Evolutionary conservation across 192 early-diverging fungal species (phyloP).

Genomic region (Coemansia aciculifera): DNA sequence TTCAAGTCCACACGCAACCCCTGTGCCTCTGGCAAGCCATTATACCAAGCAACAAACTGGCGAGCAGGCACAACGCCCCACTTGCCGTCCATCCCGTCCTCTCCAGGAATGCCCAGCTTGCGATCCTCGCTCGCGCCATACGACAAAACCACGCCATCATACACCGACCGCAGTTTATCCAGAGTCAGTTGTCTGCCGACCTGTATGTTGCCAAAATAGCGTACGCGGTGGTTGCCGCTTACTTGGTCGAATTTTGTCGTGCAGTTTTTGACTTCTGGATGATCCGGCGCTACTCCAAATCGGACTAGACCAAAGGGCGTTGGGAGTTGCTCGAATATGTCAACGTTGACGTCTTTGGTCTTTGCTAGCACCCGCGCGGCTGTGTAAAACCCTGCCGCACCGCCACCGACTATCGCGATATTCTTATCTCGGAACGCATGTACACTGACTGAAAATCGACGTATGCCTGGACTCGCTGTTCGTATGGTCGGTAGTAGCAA

Average conservation of each 20-base stretch:
- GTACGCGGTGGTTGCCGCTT: conserved; percentile 64
- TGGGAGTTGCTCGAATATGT: conserved; percentile 85
- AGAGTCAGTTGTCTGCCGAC: conserved; percentile 60
- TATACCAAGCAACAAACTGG: conserved; percentile 93
- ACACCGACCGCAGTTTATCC: conserved; percentile 58
- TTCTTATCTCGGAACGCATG: background rate
- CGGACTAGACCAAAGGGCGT: conserved; percentile 89
- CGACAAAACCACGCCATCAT: conserved; percentile 79
- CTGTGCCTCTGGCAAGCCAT: conserved; percentile 75
- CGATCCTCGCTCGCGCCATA: conserved; percentile 83
- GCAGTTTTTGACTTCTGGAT: conserved; percentile 88
- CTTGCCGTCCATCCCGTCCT: conserved; percentile 44
- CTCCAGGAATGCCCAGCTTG: conserved; percentile 66
- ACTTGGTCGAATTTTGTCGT: conserved; percentile 86
- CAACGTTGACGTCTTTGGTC: conserved; percentile 55
- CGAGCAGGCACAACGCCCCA: conserved; percentile 73
- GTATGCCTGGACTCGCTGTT: background rate
- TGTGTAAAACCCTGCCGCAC: conserved; percentile 92
- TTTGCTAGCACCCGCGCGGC: conserved; percentile 76
- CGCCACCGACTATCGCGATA: conserved; percentile 75
- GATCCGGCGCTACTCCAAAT: conserved; percentile 95
- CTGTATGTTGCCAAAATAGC: conserved; percentile 79
- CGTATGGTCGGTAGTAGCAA: background rate
- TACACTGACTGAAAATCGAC: background rate
- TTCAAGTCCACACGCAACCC: conserved; percentile 63